phyloP scores from a whole-genome alignment of 257 asterid genomes.

The Plectranthus barbatus region DNA sequence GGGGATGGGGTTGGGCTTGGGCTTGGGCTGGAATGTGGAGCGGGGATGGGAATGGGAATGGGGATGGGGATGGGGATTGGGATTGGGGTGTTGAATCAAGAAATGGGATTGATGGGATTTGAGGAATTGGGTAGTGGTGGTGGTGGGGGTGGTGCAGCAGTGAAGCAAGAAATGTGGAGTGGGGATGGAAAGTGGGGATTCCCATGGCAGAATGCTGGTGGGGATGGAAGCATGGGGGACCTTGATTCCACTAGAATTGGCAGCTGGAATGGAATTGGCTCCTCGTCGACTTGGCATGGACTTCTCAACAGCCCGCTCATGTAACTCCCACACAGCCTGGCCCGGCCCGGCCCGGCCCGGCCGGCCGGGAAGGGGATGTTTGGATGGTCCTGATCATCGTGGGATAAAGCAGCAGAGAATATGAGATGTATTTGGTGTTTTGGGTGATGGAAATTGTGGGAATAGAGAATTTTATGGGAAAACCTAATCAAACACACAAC shows the following conservation, averaged over 20 bases:
- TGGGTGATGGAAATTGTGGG: neutral
- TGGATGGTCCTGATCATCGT: too few relatives aligned
- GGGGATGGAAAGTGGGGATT: slow-evolving; percentile 37
- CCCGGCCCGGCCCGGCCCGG: too few relatives aligned
- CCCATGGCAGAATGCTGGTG: slow-evolving; percentile 50
- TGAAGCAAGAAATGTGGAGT: slow-evolving; percentile 48
- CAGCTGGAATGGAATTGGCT: slow-evolving; percentile 50
- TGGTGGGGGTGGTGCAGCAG: too few relatives aligned
- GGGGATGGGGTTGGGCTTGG: slow-evolving; percentile 1
- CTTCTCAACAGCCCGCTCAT: slow-evolving; percentile 67
- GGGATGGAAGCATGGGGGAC: slow-evolving; percentile 27
- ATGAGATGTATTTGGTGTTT: neutral
- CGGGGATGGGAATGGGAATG: slow-evolving; percentile 11
- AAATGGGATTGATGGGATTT: slow-evolving; percentile 33
- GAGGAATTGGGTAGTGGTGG: slow-evolving; percentile 13
- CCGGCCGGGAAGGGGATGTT: neutral
- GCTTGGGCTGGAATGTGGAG: slow-evolving; percentile 11
- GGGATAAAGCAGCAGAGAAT: neutral
- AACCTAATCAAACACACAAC: neutral
- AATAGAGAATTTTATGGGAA: neutral
- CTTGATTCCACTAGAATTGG: slow-evolving; percentile 31
- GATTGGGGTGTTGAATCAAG: slow-evolving; percentile 14
- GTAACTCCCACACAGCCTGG: slow-evolving; percentile 8
- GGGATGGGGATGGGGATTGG: neutral
- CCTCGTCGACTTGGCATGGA: slow-evolving; percentile 55